A percentile compares a stretch with the other conserved stretches of the same genome.
Evolutionary conservation across 2,329 filamentous ascomycete genomes (phyloP).

Genomic region (Exophiala spinifera): DNA sequence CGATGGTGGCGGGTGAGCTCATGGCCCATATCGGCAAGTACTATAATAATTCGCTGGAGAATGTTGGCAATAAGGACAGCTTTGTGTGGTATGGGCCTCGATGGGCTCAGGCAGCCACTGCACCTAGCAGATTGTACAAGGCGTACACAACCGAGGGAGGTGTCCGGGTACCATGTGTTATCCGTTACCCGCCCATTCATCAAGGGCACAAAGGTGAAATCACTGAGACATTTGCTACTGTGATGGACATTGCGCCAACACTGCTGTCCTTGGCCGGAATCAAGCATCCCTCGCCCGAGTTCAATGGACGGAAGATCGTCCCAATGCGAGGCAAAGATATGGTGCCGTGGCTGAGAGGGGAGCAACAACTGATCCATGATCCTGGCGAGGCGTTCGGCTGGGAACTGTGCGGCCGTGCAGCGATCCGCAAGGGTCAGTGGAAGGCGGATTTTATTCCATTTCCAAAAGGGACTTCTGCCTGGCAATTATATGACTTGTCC

Average conservation of each 20-base stretch:
- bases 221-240: slow-evolving; percentile 42
- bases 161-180: slow-evolving; percentile 38
- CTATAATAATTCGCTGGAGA: slow-evolving; percentile 49
- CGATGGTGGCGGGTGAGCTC: slow-evolving; percentile 42
- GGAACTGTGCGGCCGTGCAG: slow-evolving; percentile 55
- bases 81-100: slow-evolving; percentile 52
- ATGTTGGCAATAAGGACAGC: slow-evolving; percentile 45
- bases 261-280: slow-evolving; percentile 42
- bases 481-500: slow-evolving; percentile 56
- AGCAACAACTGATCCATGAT: slow-evolving; percentile 44
- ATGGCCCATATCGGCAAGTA: slow-evolving; percentile 45
- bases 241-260: slow-evolving; percentile 53
- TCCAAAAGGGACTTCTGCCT: slow-evolving; percentile 54
- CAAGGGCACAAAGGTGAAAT: slow-evolving; percentile 25
- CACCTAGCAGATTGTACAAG: slow-evolving; percentile 39
- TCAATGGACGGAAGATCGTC: slow-evolving; percentile 50
- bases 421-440: slow-evolving; percentile 55
- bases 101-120: slow-evolving; percentile 50
- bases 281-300: slow-evolving; percentile 53
- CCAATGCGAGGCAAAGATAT: slow-evolving; percentile 51
- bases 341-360: slow-evolving; percentile 41
- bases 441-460: slow-evolving; percentile 59
- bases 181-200: slow-evolving; percentile 32
- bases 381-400: slow-evolving; percentile 55
- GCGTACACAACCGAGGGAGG: slow-evolving; percentile 36